Evolutionary conservation across 1,284 basidiomycete species (phyloP).

Genomic region (Ganoderma boninense): DNA sequence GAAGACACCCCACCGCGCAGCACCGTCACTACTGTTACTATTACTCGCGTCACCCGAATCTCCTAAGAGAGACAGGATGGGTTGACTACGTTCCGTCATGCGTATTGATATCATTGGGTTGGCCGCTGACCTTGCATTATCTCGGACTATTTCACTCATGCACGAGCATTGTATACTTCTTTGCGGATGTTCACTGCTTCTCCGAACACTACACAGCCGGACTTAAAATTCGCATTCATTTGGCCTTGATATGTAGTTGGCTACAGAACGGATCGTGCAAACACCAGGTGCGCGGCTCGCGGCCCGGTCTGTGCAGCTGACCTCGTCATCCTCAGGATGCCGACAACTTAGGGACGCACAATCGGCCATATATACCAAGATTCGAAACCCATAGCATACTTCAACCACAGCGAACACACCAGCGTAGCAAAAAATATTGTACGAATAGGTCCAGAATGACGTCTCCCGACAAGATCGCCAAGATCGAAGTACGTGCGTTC

Average conservation of each 20-base stretch:
- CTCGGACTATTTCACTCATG: not conserved
- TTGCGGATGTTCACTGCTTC: not conserved
- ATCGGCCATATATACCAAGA: not conserved
- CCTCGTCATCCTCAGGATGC: not conserved
- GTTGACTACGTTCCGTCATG: not conserved
- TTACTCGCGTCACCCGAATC: not conserved
- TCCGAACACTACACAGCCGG: not conserved
- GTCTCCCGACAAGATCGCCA: conserved; percentile 32
- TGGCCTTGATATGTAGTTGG: too few species aligned
- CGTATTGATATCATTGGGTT: not conserved
- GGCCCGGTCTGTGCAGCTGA: not conserved
- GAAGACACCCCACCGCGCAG: not conserved
- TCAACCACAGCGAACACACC: conserved; percentile 65
- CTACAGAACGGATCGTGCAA: not conserved
- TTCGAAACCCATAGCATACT: conserved; percentile 71
- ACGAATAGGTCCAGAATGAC: conserved; percentile 5
- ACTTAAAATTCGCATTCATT: not conserved
- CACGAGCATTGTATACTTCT: not conserved
- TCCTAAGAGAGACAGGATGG: not conserved
- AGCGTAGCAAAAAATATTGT: not conserved
- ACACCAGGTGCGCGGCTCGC: not conserved
- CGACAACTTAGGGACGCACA: not conserved
- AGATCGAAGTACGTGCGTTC: conserved; percentile 30
- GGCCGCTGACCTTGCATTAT: not conserved
- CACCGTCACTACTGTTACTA: too few species aligned